Conservation (phyloP, 129 eudicot genomes). For the Escallonia rubra region DNA sequence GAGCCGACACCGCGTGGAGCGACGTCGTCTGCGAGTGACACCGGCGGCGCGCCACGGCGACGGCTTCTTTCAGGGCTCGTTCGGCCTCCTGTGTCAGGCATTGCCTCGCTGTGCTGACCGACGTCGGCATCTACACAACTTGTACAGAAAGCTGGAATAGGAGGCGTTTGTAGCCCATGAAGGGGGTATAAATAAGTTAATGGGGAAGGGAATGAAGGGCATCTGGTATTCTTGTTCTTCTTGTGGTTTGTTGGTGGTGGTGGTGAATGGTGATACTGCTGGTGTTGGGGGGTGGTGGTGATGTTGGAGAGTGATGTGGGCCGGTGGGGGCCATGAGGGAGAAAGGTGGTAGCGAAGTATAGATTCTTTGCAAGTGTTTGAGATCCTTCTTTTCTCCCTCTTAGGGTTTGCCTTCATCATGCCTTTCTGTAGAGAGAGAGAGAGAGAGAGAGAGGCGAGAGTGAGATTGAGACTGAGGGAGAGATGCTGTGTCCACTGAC, state of each 20-base stretch:
- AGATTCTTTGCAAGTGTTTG: constrained; percentile 34
- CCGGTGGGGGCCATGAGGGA: constrained; percentile 5
- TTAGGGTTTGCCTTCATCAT: neutral
- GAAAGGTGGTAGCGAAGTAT: constrained; percentile 28
- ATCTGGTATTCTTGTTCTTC: neutral
- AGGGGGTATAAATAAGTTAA: constrained; percentile 10
- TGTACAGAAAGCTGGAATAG: constrained; percentile 3
- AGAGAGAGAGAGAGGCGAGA: neutral
- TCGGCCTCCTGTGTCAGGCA: constrained; percentile 71
- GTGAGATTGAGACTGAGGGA: neutral
- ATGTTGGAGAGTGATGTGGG: constrained; percentile 18
- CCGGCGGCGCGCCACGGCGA: constrained; percentile 77
- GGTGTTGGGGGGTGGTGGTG: constrained; percentile 19
- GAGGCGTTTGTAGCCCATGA: constrained; percentile 1
- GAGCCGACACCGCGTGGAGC: constrained; percentile 80
- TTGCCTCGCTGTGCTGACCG: constrained; percentile 71
- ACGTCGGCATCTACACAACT: constrained; percentile 62
- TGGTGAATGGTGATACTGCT: constrained; percentile 1
- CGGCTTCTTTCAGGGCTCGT: constrained; percentile 75
- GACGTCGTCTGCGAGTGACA: constrained; percentile 90
- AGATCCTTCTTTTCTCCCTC: constrained; percentile 25
- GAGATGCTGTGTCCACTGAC: constrained; percentile 25
- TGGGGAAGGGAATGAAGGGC: constrained; percentile 2
- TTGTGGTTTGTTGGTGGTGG: constrained; percentile 15
- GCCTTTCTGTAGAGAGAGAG: neutral